Base-by-base conservation (phyloP, 2,329 filamentous ascomycete genomes). In the Aspergillus hiratsukae region DNA sequence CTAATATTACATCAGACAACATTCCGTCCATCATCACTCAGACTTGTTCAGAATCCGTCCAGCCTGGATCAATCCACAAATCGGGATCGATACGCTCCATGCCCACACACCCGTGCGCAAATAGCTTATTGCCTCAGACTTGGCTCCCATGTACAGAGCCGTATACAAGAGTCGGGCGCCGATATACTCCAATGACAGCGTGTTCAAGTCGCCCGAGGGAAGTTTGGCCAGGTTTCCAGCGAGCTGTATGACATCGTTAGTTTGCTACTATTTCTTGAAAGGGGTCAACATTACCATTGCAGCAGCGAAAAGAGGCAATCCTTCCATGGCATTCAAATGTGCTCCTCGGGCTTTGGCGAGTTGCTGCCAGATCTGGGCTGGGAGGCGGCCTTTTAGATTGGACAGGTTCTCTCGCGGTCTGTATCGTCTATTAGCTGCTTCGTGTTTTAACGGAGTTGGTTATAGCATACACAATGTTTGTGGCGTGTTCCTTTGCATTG, bases 311-410 rank as follows among this genome's bases (percentile, higher is more conserved):
- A 73, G 55, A 4, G 71, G 71, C 46, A 73, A 59, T 3, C 65
- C 61, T 52, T 74, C 71, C 52, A 73, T 58, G 1, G 70, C 70
- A 62, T 74, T 74, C 11, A 73, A 53, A 64, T 73, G 71, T 11
- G 69, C 69, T 3, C 70, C 66, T 19, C 64, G 62, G 1, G 69
- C 64, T 11, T 65, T 63, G 48, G 62, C 68, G 10, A 72, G 65
- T 28, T 59, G 59, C 19, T 58, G 54, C 63, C 63, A 65, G 37
- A 62, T 57, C 25, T 61, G 53, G n/a, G 56, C 56, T 1, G 66
- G 58, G 14, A 74, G 58, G 14, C 60, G 60, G n/a, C 58, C 60
- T 51, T 69, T 69, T 35, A 72, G 59, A 10, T 60, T 60, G 17
- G 65, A 45, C 21, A 73, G 62, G 55, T 72, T 70, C n/a, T 69